Evolutionary conservation across 352 stramenopile genomes (phyloP).

Genomic region (Pythium myriotylum): DNA sequence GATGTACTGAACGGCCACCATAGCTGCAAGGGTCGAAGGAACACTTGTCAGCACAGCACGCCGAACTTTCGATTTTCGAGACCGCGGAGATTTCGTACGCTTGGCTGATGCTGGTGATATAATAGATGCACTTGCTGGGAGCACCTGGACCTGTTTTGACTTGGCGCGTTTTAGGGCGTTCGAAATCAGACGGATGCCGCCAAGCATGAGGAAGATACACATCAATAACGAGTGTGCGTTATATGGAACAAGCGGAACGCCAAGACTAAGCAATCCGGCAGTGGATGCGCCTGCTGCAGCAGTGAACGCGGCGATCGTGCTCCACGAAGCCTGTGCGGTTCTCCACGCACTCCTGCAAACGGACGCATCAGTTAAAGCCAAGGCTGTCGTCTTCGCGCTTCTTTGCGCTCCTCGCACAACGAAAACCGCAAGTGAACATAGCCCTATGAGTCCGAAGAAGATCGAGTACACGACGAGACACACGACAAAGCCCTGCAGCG

Average conservation of each 20-base stretch:
- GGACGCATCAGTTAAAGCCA: background rate
- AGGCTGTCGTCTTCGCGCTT: background rate
- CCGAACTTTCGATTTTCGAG: background rate
- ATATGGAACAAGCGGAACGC: slow-evolving; percentile 5
- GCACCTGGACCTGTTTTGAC: background rate
- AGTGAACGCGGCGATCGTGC: background rate
- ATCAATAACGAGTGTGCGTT: slow-evolving; percentile 12
- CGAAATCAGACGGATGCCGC: background rate
- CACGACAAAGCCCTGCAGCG: background rate
- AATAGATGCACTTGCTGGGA: background rate
- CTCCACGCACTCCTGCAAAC: background rate
- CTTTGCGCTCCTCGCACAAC: background rate
- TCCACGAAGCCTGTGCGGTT: background rate
- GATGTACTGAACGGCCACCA: slow-evolving; percentile 15
- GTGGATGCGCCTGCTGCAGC: background rate
- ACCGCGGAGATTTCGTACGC: background rate
- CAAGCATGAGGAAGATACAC: background rate
- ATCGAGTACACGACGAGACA: background rate
- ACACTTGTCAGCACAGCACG: background rate
- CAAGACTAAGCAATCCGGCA: background rate
- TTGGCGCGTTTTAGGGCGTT: background rate
- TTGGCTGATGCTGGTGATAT: background rate
- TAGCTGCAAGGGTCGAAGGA: background rate
- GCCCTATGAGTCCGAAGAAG: background rate
- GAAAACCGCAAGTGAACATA: background rate